Base-by-base conservation (phyloP, 192 early-diverging fungal species). In the Pecoramyces ruminantium region DNA sequence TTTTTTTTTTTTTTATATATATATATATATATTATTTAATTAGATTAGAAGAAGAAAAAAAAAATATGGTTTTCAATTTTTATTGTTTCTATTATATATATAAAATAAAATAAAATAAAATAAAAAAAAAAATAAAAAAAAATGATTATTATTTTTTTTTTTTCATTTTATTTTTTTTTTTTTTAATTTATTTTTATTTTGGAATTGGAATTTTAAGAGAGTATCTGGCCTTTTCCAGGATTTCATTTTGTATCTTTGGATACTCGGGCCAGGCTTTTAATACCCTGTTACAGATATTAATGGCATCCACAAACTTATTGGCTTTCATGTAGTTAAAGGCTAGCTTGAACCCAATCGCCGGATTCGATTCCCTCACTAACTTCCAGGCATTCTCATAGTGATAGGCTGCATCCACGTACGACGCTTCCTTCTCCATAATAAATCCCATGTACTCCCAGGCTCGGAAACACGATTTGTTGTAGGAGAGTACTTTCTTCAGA, bases 261-360 rank as follows among this genome's bases (percentile, higher is more conserved):
- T 90, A 90, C 28, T 90, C 89, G 40, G 89, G 89, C 30, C 85
- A 84, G 80, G 82, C 80, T 30, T 79, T 78, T n/a, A 90, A 77
- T 16, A 90, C 87, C 77, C 83, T 85, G 80, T 90, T 87, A 67
- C 84, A 86, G 4, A 90, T 79, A 29, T 88, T 88, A 51, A 90
- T 87, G 11, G 88, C 88, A 78, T 90, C 89, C 1, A 86, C 84
- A 80, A 81, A 86, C 51, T 84, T 81, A 78, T 87, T 88, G 1
- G 88, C 89, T 78, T 90, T 90, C 79, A 90, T 78, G 67, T 86
- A 86, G 80, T 89, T 90, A 80, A 89, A 90, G 0, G 89, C 89
- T 29, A 90, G 79, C 81, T 90, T 90, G 82, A 84, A 90, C 25
- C 89, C 89, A 38, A 88, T 88, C 1, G 85, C 80, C 27, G 89